Conservation (phyloP, 2,329 filamentous ascomycete genomes). For the Botrytis paeoniae region DNA sequence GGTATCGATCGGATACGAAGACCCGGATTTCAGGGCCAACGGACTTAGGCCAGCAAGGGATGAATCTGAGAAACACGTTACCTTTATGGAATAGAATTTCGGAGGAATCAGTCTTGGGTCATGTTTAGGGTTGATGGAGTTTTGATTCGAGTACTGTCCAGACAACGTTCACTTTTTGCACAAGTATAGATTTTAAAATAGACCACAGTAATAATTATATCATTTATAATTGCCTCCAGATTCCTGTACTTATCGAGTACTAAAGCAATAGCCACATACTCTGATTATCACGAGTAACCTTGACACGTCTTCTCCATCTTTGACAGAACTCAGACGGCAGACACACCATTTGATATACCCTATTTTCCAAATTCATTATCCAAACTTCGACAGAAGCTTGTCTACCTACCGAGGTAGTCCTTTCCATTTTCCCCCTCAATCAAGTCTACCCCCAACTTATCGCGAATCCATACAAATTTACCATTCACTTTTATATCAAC, state of each 20-base stretch:
- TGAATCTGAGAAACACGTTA: neutral
- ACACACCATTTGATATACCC: neutral
- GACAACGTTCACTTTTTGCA: neutral
- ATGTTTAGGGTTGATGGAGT: neutral
- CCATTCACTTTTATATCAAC: neutral
- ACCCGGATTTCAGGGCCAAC: neutral
- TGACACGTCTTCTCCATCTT: neutral
- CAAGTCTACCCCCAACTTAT: no score
- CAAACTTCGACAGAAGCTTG: neutral
- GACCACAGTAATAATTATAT: neutral
- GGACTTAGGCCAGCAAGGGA: neutral
- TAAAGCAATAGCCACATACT: neutral
- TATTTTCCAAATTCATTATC: no score
- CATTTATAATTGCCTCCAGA: neutral
- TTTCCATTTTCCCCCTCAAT: no score
- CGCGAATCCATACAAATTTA: neutral
- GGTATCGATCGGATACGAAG: constrained; percentile 16
- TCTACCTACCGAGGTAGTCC: neutral
- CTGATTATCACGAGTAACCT: neutral
- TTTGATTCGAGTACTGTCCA: neutral
- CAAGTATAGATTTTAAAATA: neutral
- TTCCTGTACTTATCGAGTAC: no score
- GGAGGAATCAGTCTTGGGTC: neutral
- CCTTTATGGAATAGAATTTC: constrained; percentile 1
- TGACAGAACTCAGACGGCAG: neutral